Percentiles rank a stretch among this genome's conserved stretches.
phyloP scores from a whole-genome alignment of 495 filamentous ascomycete species.

The Penicillium taxi region DNA sequence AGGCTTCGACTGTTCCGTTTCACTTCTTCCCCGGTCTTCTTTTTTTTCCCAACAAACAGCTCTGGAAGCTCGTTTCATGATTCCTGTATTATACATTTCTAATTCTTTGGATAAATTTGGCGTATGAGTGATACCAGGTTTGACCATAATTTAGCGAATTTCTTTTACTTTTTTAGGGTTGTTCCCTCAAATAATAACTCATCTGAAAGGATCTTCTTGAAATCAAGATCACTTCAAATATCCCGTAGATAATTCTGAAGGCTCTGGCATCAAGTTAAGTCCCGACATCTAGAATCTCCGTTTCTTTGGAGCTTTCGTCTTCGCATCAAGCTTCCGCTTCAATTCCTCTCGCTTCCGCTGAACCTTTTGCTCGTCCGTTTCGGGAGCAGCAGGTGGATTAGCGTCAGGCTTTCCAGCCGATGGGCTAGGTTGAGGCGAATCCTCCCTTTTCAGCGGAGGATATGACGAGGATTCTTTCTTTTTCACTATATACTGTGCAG shows the following conservation, averaged over 20 bases:
- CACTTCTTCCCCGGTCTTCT: background rate
- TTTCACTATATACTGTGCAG: too few species aligned
- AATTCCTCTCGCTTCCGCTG: slow-evolving; percentile 56
- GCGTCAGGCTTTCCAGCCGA: background rate
- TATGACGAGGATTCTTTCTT: background rate
- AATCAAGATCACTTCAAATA: too few species aligned
- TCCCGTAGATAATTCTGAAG: too few species aligned
- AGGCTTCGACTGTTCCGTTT: too few species aligned
- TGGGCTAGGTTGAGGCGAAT: background rate
- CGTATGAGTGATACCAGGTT: too few species aligned
- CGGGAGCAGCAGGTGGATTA: slow-evolving; percentile 12
- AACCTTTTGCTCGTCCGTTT: slow-evolving; percentile 46
- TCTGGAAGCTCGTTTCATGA: background rate
- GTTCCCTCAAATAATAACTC: slow-evolving; percentile 1
- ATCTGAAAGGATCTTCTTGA: too few species aligned
- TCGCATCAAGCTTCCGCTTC: slow-evolving; percentile 56
- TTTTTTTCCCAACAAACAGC: background rate
- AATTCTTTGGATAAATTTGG: background rate
- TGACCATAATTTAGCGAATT: background rate
- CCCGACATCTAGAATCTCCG: slow-evolving; percentile 57
- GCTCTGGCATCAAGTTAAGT: too few species aligned
- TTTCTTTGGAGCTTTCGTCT: slow-evolving; percentile 57
- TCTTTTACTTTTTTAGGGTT: background rate
- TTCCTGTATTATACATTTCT: background rate
- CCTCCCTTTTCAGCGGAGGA: background rate